A percentile compares a stretch with the other conserved stretches of the same genome.
These are phyloP conservation scores for Epichloe typhina DNA, from an alignment of 2,329 filamentous ascomycete species.

Conservation along the genomic window DNA sequence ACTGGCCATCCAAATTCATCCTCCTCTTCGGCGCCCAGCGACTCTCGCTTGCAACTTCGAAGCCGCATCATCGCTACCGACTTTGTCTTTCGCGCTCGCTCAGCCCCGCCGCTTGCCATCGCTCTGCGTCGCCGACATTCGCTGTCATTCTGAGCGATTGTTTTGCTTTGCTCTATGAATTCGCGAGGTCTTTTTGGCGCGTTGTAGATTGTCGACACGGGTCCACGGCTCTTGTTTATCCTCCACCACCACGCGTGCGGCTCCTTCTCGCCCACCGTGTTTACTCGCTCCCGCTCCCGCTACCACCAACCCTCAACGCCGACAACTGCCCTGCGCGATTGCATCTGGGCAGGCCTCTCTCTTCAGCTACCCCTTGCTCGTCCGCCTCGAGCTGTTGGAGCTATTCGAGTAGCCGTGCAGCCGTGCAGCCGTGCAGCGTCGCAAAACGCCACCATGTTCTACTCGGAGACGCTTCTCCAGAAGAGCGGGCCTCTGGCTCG, in stretches of 20 bases:
- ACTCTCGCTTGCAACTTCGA: slow-evolving; percentile 5
- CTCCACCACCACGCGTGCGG: slow-evolving; percentile 15
- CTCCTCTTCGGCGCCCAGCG: slow-evolving; percentile 1
- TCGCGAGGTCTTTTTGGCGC: slow-evolving; percentile 18
- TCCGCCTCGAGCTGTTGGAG: slow-evolving; percentile 9
- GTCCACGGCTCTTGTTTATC: slow-evolving; percentile 19
- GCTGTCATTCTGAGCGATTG: slow-evolving; percentile 11
- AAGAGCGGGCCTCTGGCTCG: slow-evolving; percentile 95
- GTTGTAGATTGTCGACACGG: slow-evolving; percentile 16
- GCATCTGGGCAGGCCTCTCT: not conserved
- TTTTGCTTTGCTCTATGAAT: slow-evolving; percentile 15
- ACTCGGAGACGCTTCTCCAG: slow-evolving; percentile 87
- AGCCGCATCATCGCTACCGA: slow-evolving; percentile 9
- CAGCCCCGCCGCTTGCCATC: slow-evolving; percentile 10
- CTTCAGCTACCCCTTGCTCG: slow-evolving; percentile 6
- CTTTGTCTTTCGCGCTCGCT: slow-evolving; percentile 7
- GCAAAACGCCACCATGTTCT: slow-evolving; percentile 62
- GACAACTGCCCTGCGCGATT: slow-evolving; percentile 7
- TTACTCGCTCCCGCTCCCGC: slow-evolving; percentile 13
- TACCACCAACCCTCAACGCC: not conserved
- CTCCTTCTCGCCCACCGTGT: slow-evolving; percentile 16
- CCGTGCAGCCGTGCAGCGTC: slow-evolving; percentile 13
- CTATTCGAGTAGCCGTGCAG: slow-evolving; percentile 6
- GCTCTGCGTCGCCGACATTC: slow-evolving; percentile 14
- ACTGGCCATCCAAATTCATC: not conserved